These are phyloP conservation scores for Hyaloraphidium curvatum DNA, from an alignment of 192 early-diverging fungal species.

Conservation along the genomic window DNA sequence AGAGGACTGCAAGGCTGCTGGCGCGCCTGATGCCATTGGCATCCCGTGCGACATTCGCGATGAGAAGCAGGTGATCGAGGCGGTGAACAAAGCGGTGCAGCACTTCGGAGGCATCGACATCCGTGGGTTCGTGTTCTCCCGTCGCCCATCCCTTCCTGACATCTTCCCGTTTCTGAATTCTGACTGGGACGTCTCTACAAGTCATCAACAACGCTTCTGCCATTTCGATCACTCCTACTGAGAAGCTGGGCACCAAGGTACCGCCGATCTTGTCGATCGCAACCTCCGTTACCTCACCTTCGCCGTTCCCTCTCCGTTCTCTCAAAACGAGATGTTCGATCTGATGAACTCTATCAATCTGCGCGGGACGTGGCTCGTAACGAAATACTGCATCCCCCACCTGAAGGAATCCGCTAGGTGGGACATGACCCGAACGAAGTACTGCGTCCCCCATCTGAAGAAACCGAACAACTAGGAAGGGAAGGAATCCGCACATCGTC, in stretches of 20 bases:
- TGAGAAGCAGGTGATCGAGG: slow-evolving; percentile 47
- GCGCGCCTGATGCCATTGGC: slow-evolving; percentile 54
- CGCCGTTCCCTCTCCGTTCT: too few relatives aligned
- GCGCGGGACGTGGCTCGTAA: slow-evolving; percentile 59
- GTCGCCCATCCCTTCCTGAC: too few relatives aligned
- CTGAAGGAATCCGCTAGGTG: slow-evolving; percentile 33
- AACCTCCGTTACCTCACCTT: slow-evolving; percentile 61
- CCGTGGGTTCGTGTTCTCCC: too few relatives aligned
- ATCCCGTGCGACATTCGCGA: slow-evolving; percentile 69
- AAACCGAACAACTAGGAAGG: not conserved
- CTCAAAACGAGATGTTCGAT: not conserved
- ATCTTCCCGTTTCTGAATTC: too few relatives aligned
- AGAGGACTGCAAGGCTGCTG: not conserved
- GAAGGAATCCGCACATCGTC: slow-evolving; percentile 13
- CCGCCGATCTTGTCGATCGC: slow-evolving; percentile 52
- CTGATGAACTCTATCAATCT: slow-evolving; percentile 6
- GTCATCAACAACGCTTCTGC: slow-evolving; percentile 63
- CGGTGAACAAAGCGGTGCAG: slow-evolving; percentile 39
- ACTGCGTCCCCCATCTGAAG: not conserved
- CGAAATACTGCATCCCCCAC: slow-evolving; percentile 47
- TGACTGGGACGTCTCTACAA: too few relatives aligned
- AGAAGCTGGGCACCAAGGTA: too few relatives aligned
- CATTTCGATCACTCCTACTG: too few relatives aligned
- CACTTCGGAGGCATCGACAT: not conserved
- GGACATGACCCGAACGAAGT: slow-evolving; percentile 41